Base-by-base conservation (phyloP, 2,329 filamentous ascomycete genomes). In the Fusarium camptoceras region DNA sequence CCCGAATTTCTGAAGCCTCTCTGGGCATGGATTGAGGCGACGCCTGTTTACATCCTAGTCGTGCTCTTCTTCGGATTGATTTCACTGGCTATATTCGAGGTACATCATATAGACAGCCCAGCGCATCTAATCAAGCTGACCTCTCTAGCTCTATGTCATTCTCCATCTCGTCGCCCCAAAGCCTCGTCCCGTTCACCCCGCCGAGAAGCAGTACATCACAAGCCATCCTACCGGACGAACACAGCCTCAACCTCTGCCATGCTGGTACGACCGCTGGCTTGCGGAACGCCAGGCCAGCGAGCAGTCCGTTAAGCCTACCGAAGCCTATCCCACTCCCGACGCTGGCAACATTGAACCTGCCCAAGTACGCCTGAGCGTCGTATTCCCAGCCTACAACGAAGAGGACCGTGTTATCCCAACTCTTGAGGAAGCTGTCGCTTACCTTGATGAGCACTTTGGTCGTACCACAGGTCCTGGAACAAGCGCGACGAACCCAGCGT, bases 371-470 rank as follows among this genome's bases (percentile, higher is more conserved):
- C 89, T 99, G 84, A 96, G 92, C 56, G 90, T 98, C 10, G 94
- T 99, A 0, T 91, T 99, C 44, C 96, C 96, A 0, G 96, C 96
- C 12, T 99, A 94, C 86, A 99, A 99, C 73, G 96, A 99, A 77
- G 91, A 95, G 78, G 86, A 92, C 62, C 90, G 96, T 30, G 86
- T 99, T 48, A 86, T 89, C 15, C 91, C 91, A 14, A 97, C 97
- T 82, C 85, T 99, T 15, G 91, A 97, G 76, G 96, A 99, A 81
- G 94, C 96, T 2, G 91, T 98, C 27, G 89, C 89, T 51, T 97
- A 94, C 78, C 86, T 99, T 12, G 92, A 97, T 78, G 82, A 85
- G 51, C 87, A 91, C 69, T 95, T 97, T 76, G 93, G 93, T 12
- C 84, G 85, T 20, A 73, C 71, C 44, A 50, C 68, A 39, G 34